Evolutionary conservation across 257 asterid species (phyloP).

Genomic region (Penstemon barbatus): DNA sequence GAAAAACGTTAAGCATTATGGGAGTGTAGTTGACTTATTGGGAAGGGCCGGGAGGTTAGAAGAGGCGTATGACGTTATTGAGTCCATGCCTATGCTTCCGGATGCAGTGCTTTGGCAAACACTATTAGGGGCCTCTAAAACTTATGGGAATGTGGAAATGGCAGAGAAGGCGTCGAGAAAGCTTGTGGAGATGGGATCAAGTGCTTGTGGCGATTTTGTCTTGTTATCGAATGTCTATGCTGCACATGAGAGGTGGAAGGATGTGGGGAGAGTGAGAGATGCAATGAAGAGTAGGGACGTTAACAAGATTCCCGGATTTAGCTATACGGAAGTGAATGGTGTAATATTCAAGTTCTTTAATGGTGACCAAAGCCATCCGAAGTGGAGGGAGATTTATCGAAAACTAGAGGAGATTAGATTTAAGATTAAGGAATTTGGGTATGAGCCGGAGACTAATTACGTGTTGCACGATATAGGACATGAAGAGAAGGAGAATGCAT

Average conservation of each 20-base stretch:
- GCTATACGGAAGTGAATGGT: conserved; percentile 70
- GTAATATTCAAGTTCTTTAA: conserved; percentile 57
- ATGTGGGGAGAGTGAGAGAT: conserved; percentile 78
- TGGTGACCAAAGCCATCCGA: conserved; percentile 63
- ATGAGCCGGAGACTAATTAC: conserved; percentile 66
- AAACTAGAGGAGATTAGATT: conserved; percentile 70
- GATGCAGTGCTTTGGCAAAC: conserved; percentile 93
- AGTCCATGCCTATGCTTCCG: conserved; percentile 60
- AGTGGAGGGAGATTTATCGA: conserved; percentile 55
- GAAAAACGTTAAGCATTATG: conserved; percentile 79
- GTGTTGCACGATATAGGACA: conserved; percentile 87
- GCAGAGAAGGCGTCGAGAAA: conserved; percentile 87
- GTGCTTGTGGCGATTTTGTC: conserved; percentile 80
- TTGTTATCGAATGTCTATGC: conserved; percentile 84
- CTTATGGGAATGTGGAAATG: conserved; percentile 66
- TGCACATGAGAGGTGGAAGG: conserved; percentile 74
- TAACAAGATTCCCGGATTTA: conserved; percentile 82
- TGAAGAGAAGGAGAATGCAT: conserved; percentile 90
- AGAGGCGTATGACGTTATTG: conserved; percentile 58
- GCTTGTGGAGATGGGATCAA: conserved; percentile 84
- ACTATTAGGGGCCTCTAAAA: conserved; percentile 76
- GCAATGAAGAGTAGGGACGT: conserved; percentile 70
- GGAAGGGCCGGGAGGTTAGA: conserved; percentile 81
- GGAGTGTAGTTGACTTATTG: conserved; percentile 80
- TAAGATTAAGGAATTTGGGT: conserved; percentile 59